phyloP scores from a whole-genome alignment of 2,329 filamentous ascomycete species.

The Talaromyces rugulosus region DNA sequence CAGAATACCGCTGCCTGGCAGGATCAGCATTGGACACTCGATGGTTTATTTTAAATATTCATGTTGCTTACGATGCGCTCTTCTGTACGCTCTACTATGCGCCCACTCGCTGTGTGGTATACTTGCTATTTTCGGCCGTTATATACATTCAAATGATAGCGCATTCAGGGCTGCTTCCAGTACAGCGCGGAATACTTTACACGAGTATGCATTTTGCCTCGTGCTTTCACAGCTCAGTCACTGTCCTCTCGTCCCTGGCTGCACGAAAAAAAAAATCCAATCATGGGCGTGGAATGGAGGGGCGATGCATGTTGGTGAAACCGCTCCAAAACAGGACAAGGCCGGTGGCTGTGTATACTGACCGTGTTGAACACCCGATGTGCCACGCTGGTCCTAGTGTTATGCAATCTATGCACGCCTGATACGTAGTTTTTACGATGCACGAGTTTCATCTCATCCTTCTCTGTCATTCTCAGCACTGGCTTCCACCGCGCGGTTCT shows the following conservation, averaged over 20 bases:
- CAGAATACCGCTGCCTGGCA: not conserved
- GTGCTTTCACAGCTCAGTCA: not conserved
- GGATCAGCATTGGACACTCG: not conserved
- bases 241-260: not conserved
- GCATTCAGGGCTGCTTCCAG: not conserved
- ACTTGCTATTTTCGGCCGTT: not conserved
- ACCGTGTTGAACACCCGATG: not conserved
- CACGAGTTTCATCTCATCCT: constrained; percentile 19
- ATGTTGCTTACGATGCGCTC: not conserved
- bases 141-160: not conserved
- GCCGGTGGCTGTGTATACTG: not conserved
- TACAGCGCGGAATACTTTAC: not conserved
- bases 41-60: no score
- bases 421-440: not conserved
- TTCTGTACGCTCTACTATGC: not conserved
- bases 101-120: not conserved
- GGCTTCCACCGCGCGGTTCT: constrained; percentile 76
- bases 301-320: constrained; percentile 1
- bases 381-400: not conserved
- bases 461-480: constrained; percentile 81
- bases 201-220: not conserved
- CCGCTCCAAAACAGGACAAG: constrained; percentile 6
- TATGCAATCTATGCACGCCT: not conserved
- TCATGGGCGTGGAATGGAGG: not conserved
- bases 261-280: not conserved